Evolutionary conservation across 148 eudicot genomes (phyloP), one percentile per base, ranked within the genome.

Genomic region (Diospyros lotus): DNA sequence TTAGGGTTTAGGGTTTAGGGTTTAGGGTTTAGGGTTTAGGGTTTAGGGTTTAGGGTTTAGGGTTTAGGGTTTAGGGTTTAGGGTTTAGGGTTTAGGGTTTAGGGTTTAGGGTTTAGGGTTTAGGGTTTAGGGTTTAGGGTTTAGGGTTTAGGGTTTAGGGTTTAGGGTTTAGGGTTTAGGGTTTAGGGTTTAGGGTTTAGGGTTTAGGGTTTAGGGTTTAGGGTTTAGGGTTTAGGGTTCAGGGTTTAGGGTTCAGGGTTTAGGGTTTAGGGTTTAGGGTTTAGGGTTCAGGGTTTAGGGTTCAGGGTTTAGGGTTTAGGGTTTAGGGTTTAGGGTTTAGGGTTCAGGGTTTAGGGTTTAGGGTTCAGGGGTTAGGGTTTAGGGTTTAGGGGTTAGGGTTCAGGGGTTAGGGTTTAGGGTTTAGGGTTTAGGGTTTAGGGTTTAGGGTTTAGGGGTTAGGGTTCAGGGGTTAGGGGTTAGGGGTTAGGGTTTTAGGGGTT

Each of bases 1-100:
- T 54, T 54, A 54, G 58, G 58, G 58, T 54, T 54, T 54, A 54
- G 58, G 58, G 58, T 54, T 54, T 54, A 54, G 58, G 58, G 58
- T 54, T 54, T 54, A 54, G 58, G 58, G 58, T 54, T 54, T 54
- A 54, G 58, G 58, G 58, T 54, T 54, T 54, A 54, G 58, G 55
- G 55, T 52, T 52, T 52, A 52, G 55, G 55, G 55, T 52, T 52
- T 52, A 52, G 55, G 55, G 58, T 54, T 54, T 54, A 54, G 58
- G 58, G 58, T 54, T 54, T 54, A 54, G 58, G 58, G 58, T 54
- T 54, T 54, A 54, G 58, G 58, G 58, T 54, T 54, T 54, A 54
- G 58, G 58, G 58, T 54, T 54, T 54, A 54, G 58, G 58, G 58
- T 52, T 54, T 54, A 54, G 58, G 58, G 58, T 54, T 54, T 54